Conservation (phyloP, 495 filamentous ascomycete genomes). For the Aspergillus leporis region DNA sequence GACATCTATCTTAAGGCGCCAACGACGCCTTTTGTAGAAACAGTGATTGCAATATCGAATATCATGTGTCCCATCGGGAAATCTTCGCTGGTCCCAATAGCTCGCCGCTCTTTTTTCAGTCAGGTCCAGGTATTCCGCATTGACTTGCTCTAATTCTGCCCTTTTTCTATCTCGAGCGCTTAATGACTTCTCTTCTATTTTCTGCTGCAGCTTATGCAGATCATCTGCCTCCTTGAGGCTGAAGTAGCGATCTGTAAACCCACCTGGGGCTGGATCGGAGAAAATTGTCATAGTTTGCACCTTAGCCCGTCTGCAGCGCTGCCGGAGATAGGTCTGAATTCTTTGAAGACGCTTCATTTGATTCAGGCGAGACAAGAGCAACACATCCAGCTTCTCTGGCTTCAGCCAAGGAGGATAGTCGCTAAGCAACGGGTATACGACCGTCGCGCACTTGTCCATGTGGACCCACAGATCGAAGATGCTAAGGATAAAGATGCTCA, state of each 20-base stretch:
- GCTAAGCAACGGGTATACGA: slow-evolving; percentile 40
- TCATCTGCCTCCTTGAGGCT: slow-evolving; percentile 22
- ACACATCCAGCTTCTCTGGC: slow-evolving; percentile 48
- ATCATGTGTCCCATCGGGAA: slow-evolving; percentile 29
- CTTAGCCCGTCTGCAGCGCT: slow-evolving; percentile 23
- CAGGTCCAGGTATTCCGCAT: slow-evolving; percentile 37
- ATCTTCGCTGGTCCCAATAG: slow-evolving; percentile 24
- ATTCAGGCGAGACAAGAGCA: slow-evolving; percentile 42
- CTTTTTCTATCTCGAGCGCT: slow-evolving; percentile 32
- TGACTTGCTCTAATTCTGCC: slow-evolving; percentile 36
- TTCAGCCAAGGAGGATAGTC: slow-evolving; percentile 55
- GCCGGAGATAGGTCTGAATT: slow-evolving; percentile 49
- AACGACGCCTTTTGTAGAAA: slow-evolving; percentile 29
- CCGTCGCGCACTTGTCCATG: slow-evolving; percentile 50
- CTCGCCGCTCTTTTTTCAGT: slow-evolving; percentile 33
- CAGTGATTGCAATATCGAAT: slow-evolving; percentile 36
- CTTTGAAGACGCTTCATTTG: slow-evolving; percentile 49
- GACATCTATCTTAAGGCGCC: slow-evolving; percentile 49
- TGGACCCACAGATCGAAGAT: slow-evolving; percentile 62
- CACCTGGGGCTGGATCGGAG: slow-evolving; percentile 29
- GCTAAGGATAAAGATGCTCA: slow-evolving; percentile 58
- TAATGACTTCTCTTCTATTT: slow-evolving; percentile 34
- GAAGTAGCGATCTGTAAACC: slow-evolving; percentile 49
- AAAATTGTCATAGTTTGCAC: slow-evolving; percentile 42
- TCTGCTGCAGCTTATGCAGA: slow-evolving; percentile 27